Base-by-base conservation (phyloP, 148 eudicot genomes). In the Rhododendron henanense region DNA sequence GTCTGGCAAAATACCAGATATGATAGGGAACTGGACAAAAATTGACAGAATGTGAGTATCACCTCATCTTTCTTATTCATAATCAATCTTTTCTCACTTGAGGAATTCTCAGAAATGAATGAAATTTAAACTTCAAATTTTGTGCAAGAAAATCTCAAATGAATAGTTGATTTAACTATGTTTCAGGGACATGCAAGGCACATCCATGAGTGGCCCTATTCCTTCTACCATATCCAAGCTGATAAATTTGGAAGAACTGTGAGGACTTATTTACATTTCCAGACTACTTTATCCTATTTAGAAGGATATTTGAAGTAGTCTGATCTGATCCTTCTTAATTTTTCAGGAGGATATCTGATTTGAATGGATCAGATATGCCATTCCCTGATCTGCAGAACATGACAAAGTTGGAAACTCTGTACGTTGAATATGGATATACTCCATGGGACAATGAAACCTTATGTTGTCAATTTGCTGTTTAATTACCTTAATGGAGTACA, bases 121-220 rank as follows among this genome's bases (percentile, higher is more conserved):
- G 63, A 39, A 84, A 51, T 80, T 55, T 71, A 1, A 84, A 48
- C 10, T 37, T 2, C 51, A 25, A 75, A 37, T 10, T 7, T 77
- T 85, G 44, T 25, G 23, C 44, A 51, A 44, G 55, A 47, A 44
- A 69, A 55, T 57, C 41, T 55, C 16, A 61, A 25, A 28, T 77
- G 31, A 86, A 41, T 25, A 37, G 28, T 35, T 23, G 63, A 25
- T 73, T 73, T 39, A 3, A 31, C 23, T 85, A 55, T 76, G 28
- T 81, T 85, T 87, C 88, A 96, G 99, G 86, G 88, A 93, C 88
- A 75, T 96, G 89, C 98, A 94, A 89, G 98, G 99, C 78, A 91
- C 99, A 39, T 87, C 89, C 61, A 76, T 96, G 93, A 93, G 91
- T 91, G 98, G 98, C 78, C 97, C 99, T 2, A 91, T 96, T 90